Evolutionary conservation across 495 filamentous ascomycete species (phyloP), one percentile per base, ranked within the genome.

Genomic region (Aspergillus homomorphus): DNA sequence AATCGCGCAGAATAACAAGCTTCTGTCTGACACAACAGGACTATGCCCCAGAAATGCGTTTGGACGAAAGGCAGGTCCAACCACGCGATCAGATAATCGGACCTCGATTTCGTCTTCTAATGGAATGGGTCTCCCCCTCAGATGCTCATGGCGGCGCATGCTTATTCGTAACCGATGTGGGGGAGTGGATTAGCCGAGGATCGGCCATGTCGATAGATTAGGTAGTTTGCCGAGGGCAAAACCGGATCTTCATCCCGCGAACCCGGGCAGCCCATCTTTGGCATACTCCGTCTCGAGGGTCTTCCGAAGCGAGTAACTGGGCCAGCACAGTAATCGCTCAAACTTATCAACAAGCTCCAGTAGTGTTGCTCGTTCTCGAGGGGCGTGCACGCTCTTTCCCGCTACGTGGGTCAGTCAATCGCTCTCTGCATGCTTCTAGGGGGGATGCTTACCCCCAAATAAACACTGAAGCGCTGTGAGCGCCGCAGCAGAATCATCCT

Each of bases 281-380:
- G 56, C 61, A 48, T 69, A 71, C 60, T 71, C 64, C 18, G 53
- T n/a, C 46, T 69, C 68, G 20, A 71, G 61, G 20, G 62, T 66
- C 21, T 64, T 63, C 33, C 62, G 44, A 19, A 71, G 54, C 0
- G 68, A 69, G 12, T 42, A 28, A 8, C 53, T 50, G 12, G 68
- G 68, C 68, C 68, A 71, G 21, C 53, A 59, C 4, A 71, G 61
- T 14, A 60, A 28, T 7, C 51, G 38, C 41, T 71, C 66, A 44
- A 60, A 65, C 10, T 50, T 43, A 8, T 63, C 68, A 4, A 71
- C 48, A 7, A 71, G 54, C 1, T 69, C 60, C 8, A 71, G 49
- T 1, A 71, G 43, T 1, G 54, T 59, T 6, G 66, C 28, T 18
- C 68, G 60, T 49, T 69, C 68, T 45, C 69, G 58, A 3, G 68